Conservation (phyloP, 306 rosid genomes). For the Trifolium dubium region DNA sequence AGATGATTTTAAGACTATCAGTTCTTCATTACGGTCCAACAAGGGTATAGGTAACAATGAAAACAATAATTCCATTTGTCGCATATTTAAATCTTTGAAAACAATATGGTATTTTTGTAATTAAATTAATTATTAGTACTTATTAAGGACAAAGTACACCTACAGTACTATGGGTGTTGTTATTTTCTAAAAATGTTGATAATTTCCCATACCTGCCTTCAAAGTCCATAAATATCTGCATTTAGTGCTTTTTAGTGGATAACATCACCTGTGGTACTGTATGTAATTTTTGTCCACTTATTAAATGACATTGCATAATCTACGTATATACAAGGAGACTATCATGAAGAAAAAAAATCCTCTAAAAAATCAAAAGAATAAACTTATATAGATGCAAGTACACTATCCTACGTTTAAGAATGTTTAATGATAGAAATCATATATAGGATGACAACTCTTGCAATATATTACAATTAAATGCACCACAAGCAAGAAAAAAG, state of each 20-base stretch:
- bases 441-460: conserved; percentile 1
- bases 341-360: background rate
- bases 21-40: conserved; percentile 17
- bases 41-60: conserved; percentile 27
- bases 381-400: conserved; percentile 12
- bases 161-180: conserved; percentile 1
- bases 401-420: conserved; percentile 9
- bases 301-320: background rate
- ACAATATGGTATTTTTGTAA: background rate
- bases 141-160: background rate
- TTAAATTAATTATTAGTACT: background rate
- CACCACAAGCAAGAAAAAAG: background rate
- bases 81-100: conserved; percentile 9
- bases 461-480: conserved; percentile 23
- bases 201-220: background rate
- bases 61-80: conserved; percentile 11
- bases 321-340: background rate
- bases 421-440: background rate
- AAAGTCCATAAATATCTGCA: background rate
- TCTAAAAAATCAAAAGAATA: conserved; percentile 7
- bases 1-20: conserved; percentile 17
- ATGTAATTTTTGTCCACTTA: background rate
- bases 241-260: background rate
- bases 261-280: conserved; percentile 3
- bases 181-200: background rate